phyloP scores from a whole-genome alignment of 192 early-diverging fungal genomes.

The Spinellus fusiger region DNA sequence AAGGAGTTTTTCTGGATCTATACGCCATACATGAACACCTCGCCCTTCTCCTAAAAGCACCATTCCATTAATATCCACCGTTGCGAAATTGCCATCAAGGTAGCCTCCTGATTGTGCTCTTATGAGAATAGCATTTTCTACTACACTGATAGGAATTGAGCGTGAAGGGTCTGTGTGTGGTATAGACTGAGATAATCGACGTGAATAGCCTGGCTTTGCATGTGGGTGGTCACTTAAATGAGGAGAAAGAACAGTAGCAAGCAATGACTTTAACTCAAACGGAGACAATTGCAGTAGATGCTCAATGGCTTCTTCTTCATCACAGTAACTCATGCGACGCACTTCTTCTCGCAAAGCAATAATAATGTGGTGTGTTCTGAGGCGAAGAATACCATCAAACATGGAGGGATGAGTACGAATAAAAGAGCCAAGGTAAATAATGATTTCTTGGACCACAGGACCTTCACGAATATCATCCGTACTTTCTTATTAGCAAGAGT shows the following conservation, averaged over 20 bases:
- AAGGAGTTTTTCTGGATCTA: conserved; percentile 62
- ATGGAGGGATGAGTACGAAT: conserved; percentile 56
- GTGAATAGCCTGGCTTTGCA: conserved; percentile 13
- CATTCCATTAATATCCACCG: conserved; percentile 49
- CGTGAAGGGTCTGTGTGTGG: not conserved
- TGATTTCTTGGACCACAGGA: conserved; percentile 73
- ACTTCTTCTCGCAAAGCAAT: conserved; percentile 84
- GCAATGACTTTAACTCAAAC: conserved; percentile 66
- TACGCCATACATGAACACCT: conserved; percentile 65
- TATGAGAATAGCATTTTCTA: conserved; percentile 23
- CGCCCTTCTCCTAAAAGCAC: conserved; percentile 48
- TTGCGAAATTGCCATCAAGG: conserved; percentile 63
- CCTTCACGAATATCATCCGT: conserved; percentile 75
- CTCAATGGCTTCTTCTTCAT: conserved; percentile 74
- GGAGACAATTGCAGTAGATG: conserved; percentile 74
- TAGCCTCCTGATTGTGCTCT: conserved; percentile 66
- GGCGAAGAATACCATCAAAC: conserved; percentile 76
- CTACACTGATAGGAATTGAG: conserved; percentile 35
- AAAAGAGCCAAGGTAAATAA: conserved; percentile 70
- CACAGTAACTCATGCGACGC: conserved; percentile 57
- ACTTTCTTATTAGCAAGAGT: no score
- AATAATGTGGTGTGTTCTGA: conserved; percentile 75
- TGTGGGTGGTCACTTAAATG: conserved; percentile 36
- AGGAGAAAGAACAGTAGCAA: conserved; percentile 64
- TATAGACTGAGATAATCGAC: not conserved